Evolutionary conservation across 345 rosid genomes (phyloP), one percentile per base, ranked within the genome.

Genomic region (Euphorbia tirucalli): DNA sequence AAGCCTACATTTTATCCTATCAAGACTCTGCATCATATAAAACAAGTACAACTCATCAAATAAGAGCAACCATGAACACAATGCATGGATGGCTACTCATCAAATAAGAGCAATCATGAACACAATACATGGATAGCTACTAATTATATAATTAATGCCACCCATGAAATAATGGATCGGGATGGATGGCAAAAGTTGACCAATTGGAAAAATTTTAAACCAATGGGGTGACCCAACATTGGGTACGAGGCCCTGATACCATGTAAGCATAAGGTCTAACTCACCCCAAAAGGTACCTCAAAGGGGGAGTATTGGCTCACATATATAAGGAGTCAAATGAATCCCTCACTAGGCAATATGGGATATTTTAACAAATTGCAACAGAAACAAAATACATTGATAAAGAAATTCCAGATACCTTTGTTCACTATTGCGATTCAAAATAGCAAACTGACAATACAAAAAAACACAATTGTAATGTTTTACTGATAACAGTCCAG

Each of bases 1-100:
- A 54, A 95, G 82, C 81, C 99, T 87, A 79, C 99, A 95, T 79
- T 95, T 95, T 78, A 95, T 90, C 82, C 98, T 87, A 86, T 95
- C 99, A 57, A 95, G 88, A 75, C 90, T 93, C 99, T 95, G 93
- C 87, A 84, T 60, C 61, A 57, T 39, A 81, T 31, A 75, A 67
- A 44, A 69, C 74, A 77, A 71, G 22, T 52, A 60, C 27, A 68
- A 27, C 66, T 43, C 55, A 66, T 60, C 63, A 75, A 71, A 69
- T 52, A 72, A 16, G 67, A 49, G 71, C 70, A 21, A 70, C 65
- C 57, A 68, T 28, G 61, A 28, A 62, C 16, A 60, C 24, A 18
- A 57, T 46, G 50, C 63, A 65, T 61, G 27, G 59, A 28, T 44
- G 15, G 11, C 22, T n/a, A 54, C 22, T 31, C 0, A 35, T 11